These are phyloP conservation scores for Fusarium sp. DNA, from an alignment of 2,329 filamentous ascomycete genomes.

Conservation along the genomic window DNA sequence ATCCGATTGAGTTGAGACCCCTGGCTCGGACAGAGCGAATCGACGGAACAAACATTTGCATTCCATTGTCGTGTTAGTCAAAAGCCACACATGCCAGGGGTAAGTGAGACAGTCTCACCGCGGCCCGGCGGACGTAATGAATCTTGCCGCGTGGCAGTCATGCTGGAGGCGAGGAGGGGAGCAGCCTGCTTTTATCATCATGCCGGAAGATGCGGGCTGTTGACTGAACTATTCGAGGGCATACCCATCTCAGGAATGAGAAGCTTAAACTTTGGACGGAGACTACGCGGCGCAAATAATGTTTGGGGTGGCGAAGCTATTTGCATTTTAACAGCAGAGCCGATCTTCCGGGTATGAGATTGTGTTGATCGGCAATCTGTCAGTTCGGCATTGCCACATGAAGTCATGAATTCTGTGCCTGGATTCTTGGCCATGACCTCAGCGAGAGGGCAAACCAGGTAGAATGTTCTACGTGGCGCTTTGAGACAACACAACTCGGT, in stretches of 20 bases:
- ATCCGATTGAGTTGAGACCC: slow-evolving; percentile 12
- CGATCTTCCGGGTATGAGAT: not conserved
- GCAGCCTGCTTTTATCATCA: not conserved
- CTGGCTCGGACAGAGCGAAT: not conserved
- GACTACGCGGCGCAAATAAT: slow-evolving; percentile 3
- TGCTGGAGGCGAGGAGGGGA: no score
- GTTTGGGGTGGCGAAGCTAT: not conserved
- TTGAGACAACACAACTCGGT: not conserved
- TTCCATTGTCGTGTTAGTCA: not conserved
- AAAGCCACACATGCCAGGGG: not conserved
- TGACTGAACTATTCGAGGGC: not conserved
- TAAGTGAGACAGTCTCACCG: slow-evolving; percentile 1
- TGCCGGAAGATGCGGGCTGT: not conserved
- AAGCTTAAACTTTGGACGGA: not conserved
- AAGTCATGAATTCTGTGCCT: slow-evolving; percentile 11
- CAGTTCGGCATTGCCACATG: not conserved
- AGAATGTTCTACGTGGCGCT: not conserved
- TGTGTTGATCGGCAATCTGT: not conserved
- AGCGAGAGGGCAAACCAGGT: no score
- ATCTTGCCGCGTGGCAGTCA: not conserved
- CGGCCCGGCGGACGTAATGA: slow-evolving; percentile 10
- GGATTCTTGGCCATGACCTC: not conserved
- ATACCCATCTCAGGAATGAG: not conserved
- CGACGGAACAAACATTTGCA: not conserved
- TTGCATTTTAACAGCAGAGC: not conserved